Percentiles rank a stretch among this genome's conserved stretches.
Conservation (phyloP, 371 early-diverging fungal genomes). For the Mortierella sp. region DNA sequence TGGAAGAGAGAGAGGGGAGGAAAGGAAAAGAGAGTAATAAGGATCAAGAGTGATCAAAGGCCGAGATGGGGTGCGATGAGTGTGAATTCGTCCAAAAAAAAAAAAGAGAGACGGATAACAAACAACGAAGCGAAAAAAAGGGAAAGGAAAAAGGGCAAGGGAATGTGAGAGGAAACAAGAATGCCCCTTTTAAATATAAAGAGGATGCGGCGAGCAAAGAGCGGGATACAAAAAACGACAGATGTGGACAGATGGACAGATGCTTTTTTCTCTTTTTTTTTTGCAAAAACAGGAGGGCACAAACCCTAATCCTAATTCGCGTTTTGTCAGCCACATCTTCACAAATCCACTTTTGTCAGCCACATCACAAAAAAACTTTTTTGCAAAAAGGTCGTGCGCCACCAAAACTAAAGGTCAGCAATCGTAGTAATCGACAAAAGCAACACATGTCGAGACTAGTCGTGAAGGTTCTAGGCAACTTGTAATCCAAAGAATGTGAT, state of each 20-base stretch:
- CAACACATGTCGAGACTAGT: no score
- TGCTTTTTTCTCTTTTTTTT: no score
- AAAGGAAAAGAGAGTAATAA: background rate
- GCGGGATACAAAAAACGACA: background rate
- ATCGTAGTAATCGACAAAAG: background rate
- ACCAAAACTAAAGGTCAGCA: background rate
- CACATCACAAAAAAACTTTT: background rate
- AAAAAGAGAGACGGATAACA: no score
- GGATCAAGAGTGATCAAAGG: no score
- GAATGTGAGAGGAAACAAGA: conserved; percentile 3
- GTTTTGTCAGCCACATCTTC: background rate
- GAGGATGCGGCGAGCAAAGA: no score
- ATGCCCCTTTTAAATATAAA: background rate
- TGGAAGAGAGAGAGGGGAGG: background rate
- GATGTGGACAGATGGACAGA: no score
- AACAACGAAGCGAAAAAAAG: no score
- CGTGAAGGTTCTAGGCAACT: no score
- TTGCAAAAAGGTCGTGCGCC: background rate
- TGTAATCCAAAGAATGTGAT: no score
- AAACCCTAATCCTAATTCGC: background rate
- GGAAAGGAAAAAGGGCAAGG: background rate
- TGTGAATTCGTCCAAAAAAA: no score
- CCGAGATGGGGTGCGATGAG: no score
- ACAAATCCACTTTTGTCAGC: background rate
- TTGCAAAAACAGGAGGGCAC: background rate